Evolutionary conservation across 192 early-diverging fungal species (phyloP).

Genomic region (Linnemannia exigua): DNA sequence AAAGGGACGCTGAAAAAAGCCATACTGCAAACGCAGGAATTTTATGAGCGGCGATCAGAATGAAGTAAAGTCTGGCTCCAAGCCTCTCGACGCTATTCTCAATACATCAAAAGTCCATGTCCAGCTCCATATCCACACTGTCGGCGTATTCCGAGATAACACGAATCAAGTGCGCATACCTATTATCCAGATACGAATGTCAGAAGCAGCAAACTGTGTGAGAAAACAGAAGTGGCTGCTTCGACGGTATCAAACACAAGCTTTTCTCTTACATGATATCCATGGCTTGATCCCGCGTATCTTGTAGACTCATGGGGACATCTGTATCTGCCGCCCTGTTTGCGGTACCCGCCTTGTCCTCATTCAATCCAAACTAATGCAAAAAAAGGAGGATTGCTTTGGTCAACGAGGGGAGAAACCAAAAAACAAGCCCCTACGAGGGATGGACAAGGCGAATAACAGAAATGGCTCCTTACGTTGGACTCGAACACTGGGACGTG

Average conservation of each 20-base stretch:
- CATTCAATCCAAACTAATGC: neutral
- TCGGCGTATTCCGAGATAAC: neutral
- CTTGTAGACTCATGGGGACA: neutral
- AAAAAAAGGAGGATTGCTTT: neutral
- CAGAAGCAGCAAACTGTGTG: neutral
- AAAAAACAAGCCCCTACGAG: neutral
- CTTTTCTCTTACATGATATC: neutral
- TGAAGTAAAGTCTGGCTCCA: too few relatives aligned
- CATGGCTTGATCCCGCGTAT: constrained; percentile 1
- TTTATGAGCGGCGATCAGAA: too few relatives aligned
- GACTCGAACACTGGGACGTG: neutral
- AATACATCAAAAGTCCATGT: too few relatives aligned
- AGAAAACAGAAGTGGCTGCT: too few relatives aligned
- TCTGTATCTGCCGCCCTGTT: neutral
- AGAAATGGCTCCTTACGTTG: neutral
- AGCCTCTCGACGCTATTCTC: too few relatives aligned
- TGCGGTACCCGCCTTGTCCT: neutral
- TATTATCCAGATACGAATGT: neutral
- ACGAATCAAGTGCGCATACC: neutral
- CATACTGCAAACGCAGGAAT: neutral
- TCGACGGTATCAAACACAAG: too few relatives aligned
- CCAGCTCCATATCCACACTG: neutral
- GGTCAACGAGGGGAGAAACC: neutral
- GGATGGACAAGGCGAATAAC: neutral
- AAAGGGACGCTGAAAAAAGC: neutral